Conservation (phyloP, 2,329 filamentous ascomycete species). For the Neodidymelliopsis sp. region DNA sequence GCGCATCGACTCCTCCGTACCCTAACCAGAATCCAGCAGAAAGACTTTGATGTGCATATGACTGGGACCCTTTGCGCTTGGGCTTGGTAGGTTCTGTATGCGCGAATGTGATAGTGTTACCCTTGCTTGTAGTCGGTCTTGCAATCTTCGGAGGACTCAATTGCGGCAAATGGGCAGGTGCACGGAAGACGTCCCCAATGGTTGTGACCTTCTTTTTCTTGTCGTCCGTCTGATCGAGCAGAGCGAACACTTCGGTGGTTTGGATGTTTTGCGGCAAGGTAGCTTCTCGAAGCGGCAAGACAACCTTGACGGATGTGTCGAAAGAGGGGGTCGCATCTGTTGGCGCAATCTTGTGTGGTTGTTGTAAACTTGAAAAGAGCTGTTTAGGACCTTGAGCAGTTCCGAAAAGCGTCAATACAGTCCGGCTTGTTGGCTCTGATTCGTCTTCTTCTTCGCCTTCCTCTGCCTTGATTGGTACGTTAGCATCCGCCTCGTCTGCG, state of each 20-base stretch:
- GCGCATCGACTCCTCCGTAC: conserved; percentile 58
- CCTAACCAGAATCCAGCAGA: conserved; percentile 71
- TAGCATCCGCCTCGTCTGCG: conserved; percentile 24
- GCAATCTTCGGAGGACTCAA: conserved; percentile 76
- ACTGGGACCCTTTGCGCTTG: conserved; percentile 50
- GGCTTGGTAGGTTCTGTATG: conserved; percentile 61
- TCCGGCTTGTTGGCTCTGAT: conserved; percentile 53
- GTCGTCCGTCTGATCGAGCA: conserved; percentile 49
- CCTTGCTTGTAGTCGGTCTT: conserved; percentile 71
- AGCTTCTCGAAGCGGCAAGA: conserved; percentile 65
- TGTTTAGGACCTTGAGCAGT: conserved; percentile 77
- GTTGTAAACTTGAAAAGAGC: conserved; percentile 84
- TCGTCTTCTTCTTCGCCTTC: conserved; percentile 27
- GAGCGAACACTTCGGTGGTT: conserved; percentile 69
- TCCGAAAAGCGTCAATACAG: conserved; percentile 79
- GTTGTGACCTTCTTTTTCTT: conserved; percentile 67
- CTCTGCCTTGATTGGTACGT: conserved; percentile 29
- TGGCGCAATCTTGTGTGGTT: conserved; percentile 52
- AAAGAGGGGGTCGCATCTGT: conserved; percentile 45
- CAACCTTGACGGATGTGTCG: conserved; percentile 53
- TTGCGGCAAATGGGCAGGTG: conserved; percentile 69
- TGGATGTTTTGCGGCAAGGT: conserved; percentile 78
- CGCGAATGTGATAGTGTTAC: conserved; percentile 59
- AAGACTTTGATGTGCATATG: conserved; percentile 72
- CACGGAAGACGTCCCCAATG: conserved; percentile 76